phyloP scores from a whole-genome alignment of 2,329 filamentous ascomycete species.

The Helminthosporium solani region DNA sequence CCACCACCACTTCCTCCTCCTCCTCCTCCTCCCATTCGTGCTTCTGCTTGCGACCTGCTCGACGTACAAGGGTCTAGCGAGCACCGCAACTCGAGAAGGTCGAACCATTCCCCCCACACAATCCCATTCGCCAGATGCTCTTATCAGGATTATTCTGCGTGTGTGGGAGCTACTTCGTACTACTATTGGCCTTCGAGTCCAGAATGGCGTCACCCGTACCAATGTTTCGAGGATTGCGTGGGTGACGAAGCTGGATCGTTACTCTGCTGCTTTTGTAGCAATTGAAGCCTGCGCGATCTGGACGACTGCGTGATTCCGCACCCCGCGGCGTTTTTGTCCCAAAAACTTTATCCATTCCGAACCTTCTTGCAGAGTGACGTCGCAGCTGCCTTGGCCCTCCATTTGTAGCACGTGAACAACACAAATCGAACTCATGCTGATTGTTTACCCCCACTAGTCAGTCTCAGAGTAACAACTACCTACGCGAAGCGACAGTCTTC shows the following conservation, averaged over 20 bases:
- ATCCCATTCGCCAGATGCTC: constrained; percentile 33
- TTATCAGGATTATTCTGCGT: constrained; percentile 34
- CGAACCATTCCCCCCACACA: constrained; percentile 33
- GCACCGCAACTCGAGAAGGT: constrained; percentile 11
- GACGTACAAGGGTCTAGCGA: constrained; percentile 27
- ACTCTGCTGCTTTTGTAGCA: constrained; percentile 11
- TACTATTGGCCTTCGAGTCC: constrained; percentile 15
- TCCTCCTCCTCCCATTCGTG: constrained; percentile 6
- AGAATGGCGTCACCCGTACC: constrained; percentile 24
- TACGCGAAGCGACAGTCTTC: constrained; percentile 21
- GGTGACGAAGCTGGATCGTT: constrained; percentile 23
- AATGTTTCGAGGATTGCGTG: constrained; percentile 14
- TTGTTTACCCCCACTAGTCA: constrained; percentile 4
- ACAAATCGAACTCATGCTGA: constrained; percentile 4
- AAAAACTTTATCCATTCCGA: too few relatives aligned
- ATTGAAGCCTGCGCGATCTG: constrained; percentile 7
- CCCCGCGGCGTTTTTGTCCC: too few relatives aligned
- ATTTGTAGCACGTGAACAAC: constrained; percentile 5
- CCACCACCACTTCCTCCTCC: constrained; percentile 13
- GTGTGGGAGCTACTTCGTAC: constrained; percentile 30
- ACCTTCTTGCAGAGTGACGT: too few relatives aligned
- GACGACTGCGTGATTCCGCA: not conserved
- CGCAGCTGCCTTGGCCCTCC: too few relatives aligned
- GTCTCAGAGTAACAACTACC: constrained; percentile 27
- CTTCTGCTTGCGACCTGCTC: constrained; percentile 10